Base-by-base conservation (phyloP, 768 basidiomycete genomes). In the Podaxis mareebaensis region DNA sequence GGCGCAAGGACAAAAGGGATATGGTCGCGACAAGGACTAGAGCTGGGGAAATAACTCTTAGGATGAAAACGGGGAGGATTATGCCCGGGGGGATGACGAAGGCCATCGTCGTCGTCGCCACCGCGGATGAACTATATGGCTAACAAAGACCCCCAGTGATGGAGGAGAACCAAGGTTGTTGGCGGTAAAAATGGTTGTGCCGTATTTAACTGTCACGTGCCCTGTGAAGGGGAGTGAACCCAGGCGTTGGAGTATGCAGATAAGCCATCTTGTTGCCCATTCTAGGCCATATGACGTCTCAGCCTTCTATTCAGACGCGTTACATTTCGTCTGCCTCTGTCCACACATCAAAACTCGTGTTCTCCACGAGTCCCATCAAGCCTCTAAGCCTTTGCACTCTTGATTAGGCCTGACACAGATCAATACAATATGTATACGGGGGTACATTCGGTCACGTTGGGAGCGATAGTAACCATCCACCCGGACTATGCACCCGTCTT, bases 11-110 rank as follows among this genome's bases (percentile, higher is more conserved):
- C 64, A 90, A 66, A 48, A 92, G 79, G 63, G 90, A 87, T 60
- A 91, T 69, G 28, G 87, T 78, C 22, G 86, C 73, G 58, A 92
- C 75, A 60, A 89, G 74, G 39, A 92, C 83, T 64, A 91, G 71
- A 61, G 84, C 77, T 46, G 92, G 92, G 44, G 90, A 91, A 39
- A 89, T 73, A 65, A 91, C 75, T 66, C 91, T 84, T 56, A 90
- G 74, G 63, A 81, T 74, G 65, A 87, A 82, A 62, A 88, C 77
- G 56, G 86, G 73, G 28, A 74, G 59, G 22, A 57, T 24, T 15
- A 65, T 38, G 42, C 63, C 63, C 57, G 59, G 63, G 63, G 57
- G 59, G 56, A 64, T 61, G 68, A 63, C 65, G 61, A 66, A 68
- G 66, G 72, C 68, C 68, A 74, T 74, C 53, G 67, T 63, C 68